Conservation (phyloP, 331 rosid genomes). For the Malus hybrid region DNA sequence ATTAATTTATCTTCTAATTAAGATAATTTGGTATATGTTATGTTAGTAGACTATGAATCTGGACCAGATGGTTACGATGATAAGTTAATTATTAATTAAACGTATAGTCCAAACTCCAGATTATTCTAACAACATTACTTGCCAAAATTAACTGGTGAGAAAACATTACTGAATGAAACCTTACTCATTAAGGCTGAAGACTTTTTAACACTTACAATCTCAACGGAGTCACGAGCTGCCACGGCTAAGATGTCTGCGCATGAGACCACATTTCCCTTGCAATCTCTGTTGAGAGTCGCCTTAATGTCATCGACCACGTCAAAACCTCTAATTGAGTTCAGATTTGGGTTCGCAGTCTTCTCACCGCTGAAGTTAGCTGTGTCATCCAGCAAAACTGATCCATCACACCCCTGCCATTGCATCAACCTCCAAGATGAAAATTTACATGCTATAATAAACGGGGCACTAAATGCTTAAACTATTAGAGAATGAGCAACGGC, state of each 20-base stretch:
- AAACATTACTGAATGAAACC: not conserved
- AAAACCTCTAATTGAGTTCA: slow-evolving; percentile 38
- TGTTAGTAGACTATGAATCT: not conserved
- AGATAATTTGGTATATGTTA: not conserved
- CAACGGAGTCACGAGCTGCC: slow-evolving; percentile 62
- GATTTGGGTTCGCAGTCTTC: slow-evolving; percentile 40
- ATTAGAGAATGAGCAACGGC: too few species aligned
- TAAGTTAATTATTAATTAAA: not conserved
- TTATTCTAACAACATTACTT: not conserved
- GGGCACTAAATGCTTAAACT: too few species aligned
- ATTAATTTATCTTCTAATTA: not conserved
- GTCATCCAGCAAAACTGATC: slow-evolving; percentile 58
- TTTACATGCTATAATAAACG: too few species aligned
- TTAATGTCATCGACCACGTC: slow-evolving; percentile 46
- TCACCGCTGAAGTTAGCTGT: slow-evolving; percentile 39
- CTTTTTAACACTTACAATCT: slow-evolving; percentile 26
- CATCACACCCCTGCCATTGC: slow-evolving; percentile 56
- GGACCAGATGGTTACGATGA: not conserved
- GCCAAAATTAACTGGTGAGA: not conserved
- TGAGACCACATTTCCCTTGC: slow-evolving; percentile 42
- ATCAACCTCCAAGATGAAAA: not conserved
- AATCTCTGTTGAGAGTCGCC: slow-evolving; percentile 28
- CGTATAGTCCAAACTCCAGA: not conserved
- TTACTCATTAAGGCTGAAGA: not conserved
- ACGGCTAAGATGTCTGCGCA: slow-evolving; percentile 62